A percentile compares a stretch with the other conserved stretches of the same genome.
phyloP scores from a whole-genome alignment of 2,329 filamentous ascomycete genomes.

The Diaporthe citriasiana region DNA sequence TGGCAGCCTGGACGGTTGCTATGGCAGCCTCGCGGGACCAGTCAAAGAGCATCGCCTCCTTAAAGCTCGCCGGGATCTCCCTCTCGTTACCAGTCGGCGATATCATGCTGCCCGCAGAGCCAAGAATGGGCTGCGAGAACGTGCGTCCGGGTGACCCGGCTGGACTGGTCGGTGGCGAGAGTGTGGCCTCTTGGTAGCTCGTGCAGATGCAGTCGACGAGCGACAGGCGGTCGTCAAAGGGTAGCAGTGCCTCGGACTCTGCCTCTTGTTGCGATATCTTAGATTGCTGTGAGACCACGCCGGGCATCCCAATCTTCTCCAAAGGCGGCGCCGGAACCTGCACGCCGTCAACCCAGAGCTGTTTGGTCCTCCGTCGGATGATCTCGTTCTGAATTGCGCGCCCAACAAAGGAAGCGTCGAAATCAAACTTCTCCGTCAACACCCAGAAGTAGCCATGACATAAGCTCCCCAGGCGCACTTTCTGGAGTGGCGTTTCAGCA shows the following conservation, averaged over 20 bases:
- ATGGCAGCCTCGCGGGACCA: conserved; percentile 86
- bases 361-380: conserved; percentile 77
- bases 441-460: conserved; percentile 93
- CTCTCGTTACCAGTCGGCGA: conserved; percentile 56
- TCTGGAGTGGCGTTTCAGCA: conserved; percentile 75
- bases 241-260: conserved; percentile 75
- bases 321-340: conserved; percentile 77
- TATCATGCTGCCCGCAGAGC: conserved; percentile 59
- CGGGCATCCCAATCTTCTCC: conserved; percentile 71
- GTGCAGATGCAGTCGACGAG: conserved; percentile 82
- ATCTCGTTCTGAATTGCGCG: conserved; percentile 83
- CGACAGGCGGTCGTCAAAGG: conserved; percentile 80
- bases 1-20: conserved; percentile 75
- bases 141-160: conserved; percentile 76
- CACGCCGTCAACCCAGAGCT: conserved; percentile 84
- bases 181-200: conserved; percentile 74
- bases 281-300: conserved; percentile 58
- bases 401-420: conserved; percentile 78
- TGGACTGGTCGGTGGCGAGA: conserved; percentile 78
- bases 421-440: conserved; percentile 81
- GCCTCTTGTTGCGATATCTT: conserved; percentile 66
- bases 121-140: conserved; percentile 73
- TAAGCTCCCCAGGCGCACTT: conserved; percentile 85
- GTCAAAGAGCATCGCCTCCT: conserved; percentile 81
- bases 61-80: conserved; percentile 76